Conservation (phyloP, 352 stramenopile species). For the Albugo laibachii region DNA sequence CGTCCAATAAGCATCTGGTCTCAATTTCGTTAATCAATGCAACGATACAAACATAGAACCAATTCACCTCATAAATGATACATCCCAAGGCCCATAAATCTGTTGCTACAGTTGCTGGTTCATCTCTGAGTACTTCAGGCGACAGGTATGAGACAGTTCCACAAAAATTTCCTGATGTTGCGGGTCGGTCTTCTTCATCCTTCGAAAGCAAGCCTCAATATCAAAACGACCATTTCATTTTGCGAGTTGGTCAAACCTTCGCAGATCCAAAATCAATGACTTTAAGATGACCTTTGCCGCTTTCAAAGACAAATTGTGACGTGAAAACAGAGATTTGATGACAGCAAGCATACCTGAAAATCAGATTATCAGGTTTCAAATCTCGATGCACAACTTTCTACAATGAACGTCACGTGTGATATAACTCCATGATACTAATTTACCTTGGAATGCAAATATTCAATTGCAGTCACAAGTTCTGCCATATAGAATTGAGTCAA, state of each 20-base stretch:
- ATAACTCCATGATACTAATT: not conserved
- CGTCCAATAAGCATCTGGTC: slow-evolving; percentile 15
- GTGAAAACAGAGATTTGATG: not conserved
- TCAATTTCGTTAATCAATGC: not conserved
- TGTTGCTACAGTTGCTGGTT: slow-evolving; percentile 43
- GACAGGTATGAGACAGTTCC: slow-evolving; percentile 84
- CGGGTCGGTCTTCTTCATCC: slow-evolving; percentile 50
- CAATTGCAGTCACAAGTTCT: slow-evolving; percentile 83
- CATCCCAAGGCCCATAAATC: slow-evolving; percentile 85
- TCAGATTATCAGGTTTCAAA: slow-evolving; percentile 86
- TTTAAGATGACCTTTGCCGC: slow-evolving; percentile 67
- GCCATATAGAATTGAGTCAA: slow-evolving; percentile 84
- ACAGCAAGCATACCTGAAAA: slow-evolving; percentile 29
- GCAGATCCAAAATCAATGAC: slow-evolving; percentile 81
- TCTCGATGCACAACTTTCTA: slow-evolving; percentile 91
- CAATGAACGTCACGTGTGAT: not conserved
- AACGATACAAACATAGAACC: not conserved
- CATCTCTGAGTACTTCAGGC: slow-evolving; percentile 79
- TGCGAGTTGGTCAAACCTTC: slow-evolving; percentile 18
- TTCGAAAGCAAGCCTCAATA: slow-evolving; percentile 5
- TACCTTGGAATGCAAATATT: slow-evolving; percentile 88
- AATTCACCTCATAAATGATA: slow-evolving; percentile 60
- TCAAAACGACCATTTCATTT: slow-evolving; percentile 4
- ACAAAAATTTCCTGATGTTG: slow-evolving; percentile 49
- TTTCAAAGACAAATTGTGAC: slow-evolving; percentile 4